phyloP scores from a whole-genome alignment of 768 basidiomycete species.

The Cubamyces lactineus region DNA sequence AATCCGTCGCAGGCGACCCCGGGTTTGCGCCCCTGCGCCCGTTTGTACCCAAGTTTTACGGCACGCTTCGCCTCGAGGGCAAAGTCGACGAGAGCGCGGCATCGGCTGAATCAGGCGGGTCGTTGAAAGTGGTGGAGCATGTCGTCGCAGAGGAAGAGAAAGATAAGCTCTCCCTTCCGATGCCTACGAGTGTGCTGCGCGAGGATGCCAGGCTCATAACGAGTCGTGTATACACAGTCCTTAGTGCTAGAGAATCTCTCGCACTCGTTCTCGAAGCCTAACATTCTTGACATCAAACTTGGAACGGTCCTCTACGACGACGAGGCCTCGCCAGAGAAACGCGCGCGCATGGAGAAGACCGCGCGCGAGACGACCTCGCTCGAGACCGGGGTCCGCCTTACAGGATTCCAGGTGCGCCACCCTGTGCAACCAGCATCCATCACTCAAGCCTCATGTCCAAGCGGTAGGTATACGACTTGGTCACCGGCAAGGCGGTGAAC shows the following conservation, averaged over 20 bases:
- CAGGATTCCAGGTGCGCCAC: constrained; percentile 82
- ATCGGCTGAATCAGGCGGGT: constrained; percentile 15
- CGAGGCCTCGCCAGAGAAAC: constrained; percentile 68
- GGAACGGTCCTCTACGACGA: constrained; percentile 88
- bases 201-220: constrained; percentile 1
- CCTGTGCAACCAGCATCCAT: background rate
- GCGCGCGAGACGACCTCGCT: constrained; percentile 73
- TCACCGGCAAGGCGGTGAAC: constrained; percentile 53
- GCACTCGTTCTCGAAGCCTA: constrained; percentile 74
- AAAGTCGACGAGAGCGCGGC: constrained; percentile 45
- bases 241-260: constrained; percentile 87
- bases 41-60: constrained; percentile 78
- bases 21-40: constrained; percentile 49
- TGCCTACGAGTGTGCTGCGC: background rate
- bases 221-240: constrained; percentile 47
- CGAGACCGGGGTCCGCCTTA: constrained; percentile 79
- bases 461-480: constrained; percentile 71
- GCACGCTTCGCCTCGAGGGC: constrained; percentile 77
- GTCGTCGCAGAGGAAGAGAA: constrained; percentile 37
- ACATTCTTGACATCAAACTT: constrained; percentile 91
- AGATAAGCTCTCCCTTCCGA: constrained; percentile 45
- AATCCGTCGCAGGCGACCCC: constrained; percentile 47
- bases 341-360: constrained; percentile 70
- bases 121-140: constrained; percentile 28
- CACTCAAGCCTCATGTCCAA: background rate